A percentile compares a stretch with the other conserved stretches of the same genome.
phyloP scores from a whole-genome alignment of 768 basidiomycete species.

The Rhodotorula diobovata region DNA sequence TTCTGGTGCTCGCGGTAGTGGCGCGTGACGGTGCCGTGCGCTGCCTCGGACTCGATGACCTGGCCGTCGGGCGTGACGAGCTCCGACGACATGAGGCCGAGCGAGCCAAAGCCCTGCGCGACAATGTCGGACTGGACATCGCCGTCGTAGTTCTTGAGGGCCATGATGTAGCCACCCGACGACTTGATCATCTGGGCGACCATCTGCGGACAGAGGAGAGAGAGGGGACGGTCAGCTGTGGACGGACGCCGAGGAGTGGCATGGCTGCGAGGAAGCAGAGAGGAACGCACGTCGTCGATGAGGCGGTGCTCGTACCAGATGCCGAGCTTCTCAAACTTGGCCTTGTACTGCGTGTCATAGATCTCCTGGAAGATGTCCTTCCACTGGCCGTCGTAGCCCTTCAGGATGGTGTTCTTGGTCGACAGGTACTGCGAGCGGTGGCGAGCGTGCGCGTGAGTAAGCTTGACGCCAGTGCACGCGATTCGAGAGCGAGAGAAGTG shows the following conservation, averaged over 20 bases:
- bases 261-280: no score
- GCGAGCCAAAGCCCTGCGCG: conserved; percentile 90
- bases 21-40: conserved; percentile 68
- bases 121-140: conserved; percentile 66
- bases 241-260: not conserved
- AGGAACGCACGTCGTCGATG: conserved; percentile 62
- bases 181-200: conserved; percentile 97
- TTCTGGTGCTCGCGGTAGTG: conserved; percentile 98
- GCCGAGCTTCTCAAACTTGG: conserved; percentile 48
- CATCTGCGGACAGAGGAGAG: conserved; percentile 55
- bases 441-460: no score
- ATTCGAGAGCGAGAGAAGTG: not conserved
- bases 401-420: conserved; percentile 94
- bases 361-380: conserved; percentile 97
- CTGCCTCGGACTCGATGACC: conserved; percentile 90
- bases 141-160: conserved; percentile 58
- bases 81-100: conserved; percentile 98
- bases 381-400: conserved; percentile 97
- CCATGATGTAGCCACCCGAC: conserved; percentile 80
- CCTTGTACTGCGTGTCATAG: conserved; percentile 60
- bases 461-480: not conserved
- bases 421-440: conserved; percentile 69
- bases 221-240: not conserved
- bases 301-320: conserved; percentile 78
- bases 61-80: conserved; percentile 81